These are phyloP conservation scores for Carex arenaria DNA, from an alignment of 202 grass and related monocot genomes.

Conservation along the genomic window DNA sequence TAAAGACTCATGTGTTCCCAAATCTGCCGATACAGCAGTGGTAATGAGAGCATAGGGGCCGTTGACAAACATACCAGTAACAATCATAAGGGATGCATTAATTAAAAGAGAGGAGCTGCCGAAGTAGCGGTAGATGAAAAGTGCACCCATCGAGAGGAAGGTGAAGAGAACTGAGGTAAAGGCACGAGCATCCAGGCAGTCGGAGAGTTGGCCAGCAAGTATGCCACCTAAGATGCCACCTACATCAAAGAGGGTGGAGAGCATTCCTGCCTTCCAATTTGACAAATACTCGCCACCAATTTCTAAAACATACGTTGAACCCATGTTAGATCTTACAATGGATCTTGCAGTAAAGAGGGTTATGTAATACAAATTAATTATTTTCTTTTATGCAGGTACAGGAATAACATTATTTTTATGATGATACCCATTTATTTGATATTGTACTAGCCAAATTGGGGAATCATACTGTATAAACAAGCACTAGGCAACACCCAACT, in stretches of 20 bases:
- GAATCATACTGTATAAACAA: neutral
- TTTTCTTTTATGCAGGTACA: neutral
- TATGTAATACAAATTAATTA: neutral
- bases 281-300: conserved; percentile 67
- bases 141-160: conserved; percentile 56
- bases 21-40: conserved; percentile 80
- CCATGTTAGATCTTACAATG: neutral
- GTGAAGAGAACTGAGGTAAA: conserved; percentile 68
- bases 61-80: conserved; percentile 81
- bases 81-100: conserved; percentile 67
- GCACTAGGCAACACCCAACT: neutral
- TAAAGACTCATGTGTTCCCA: conserved; percentile 76
- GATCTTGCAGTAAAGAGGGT: neutral
- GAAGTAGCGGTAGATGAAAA: conserved; percentile 61
- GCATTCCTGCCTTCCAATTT: conserved; percentile 61
- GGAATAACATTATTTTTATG: neutral
- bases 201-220: conserved; percentile 74
- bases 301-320: conserved; percentile 27
- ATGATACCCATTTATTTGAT: neutral
- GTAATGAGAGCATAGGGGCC: conserved; percentile 91
- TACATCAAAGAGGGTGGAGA: conserved; percentile 78
- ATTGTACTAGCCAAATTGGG: neutral
- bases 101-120: conserved; percentile 48
- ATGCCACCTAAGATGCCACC: conserved; percentile 80
- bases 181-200: conserved; percentile 71